Percentiles rank a stretch among this genome's conserved stretches.
Conservation (phyloP, 345 rosid genomes). For the Trapa bicornis region DNA sequence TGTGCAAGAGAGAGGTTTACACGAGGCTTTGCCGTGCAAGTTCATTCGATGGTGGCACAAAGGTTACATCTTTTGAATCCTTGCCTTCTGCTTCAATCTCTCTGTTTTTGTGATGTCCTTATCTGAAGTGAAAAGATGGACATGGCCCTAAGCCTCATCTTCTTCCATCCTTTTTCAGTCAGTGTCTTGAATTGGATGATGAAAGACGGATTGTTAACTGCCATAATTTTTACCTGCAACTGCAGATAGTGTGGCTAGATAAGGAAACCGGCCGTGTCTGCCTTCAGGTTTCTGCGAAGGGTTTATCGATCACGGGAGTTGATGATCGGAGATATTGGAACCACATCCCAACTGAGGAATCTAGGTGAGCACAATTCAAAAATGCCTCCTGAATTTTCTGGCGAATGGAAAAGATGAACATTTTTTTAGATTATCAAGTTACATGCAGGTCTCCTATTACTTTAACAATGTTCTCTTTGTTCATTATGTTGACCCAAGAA, state of each 20-base stretch:
- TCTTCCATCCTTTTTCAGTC: too few species aligned
- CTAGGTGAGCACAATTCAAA: conserved; percentile 41
- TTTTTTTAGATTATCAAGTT: neutral
- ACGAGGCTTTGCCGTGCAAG: conserved; percentile 48
- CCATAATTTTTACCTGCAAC: neutral
- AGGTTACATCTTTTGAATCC: conserved; percentile 29
- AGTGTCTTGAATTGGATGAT: neutral
- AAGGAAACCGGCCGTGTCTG: conserved; percentile 56
- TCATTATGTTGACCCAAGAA: too few species aligned
- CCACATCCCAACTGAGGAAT: conserved; percentile 63
- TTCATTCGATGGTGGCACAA: conserved; percentile 56
- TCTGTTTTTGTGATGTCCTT: neutral
- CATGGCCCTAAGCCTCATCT: too few species aligned
- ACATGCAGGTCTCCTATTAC: neutral
- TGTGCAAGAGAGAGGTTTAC: conserved; percentile 59
- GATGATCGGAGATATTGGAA: conserved; percentile 97
- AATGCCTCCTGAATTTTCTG: neutral
- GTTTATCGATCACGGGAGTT: conserved; percentile 63
- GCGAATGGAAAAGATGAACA: too few species aligned
- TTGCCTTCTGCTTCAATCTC: neutral
- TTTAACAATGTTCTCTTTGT: too few species aligned
- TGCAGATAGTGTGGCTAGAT: conserved; percentile 81
- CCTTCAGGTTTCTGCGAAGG: conserved; percentile 51
- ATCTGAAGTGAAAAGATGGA: too few species aligned
- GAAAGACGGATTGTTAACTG: neutral